These are phyloP conservation scores for Pseudogymnoascus sp. DNA, from an alignment of 2,329 filamentous ascomycete species.

Conservation along the genomic window DNA sequence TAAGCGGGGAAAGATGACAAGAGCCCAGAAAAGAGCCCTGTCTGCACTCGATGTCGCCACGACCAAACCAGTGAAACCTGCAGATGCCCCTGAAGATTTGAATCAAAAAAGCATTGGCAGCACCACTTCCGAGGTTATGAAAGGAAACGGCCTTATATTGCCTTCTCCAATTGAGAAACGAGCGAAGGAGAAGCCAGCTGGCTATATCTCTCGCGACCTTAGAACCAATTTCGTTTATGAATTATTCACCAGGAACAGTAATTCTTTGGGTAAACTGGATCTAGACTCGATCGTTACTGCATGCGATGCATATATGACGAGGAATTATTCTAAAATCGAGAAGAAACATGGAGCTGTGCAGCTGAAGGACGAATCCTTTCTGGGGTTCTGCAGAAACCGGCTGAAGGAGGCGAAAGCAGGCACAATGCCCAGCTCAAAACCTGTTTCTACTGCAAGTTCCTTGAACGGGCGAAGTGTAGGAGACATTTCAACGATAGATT, in stretches of 20 bases:
- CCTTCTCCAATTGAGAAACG: background rate
- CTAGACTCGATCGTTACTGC: background rate
- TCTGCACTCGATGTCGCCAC: background rate
- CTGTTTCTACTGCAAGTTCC: background rate
- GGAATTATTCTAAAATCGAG: background rate
- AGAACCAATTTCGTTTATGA: conserved; percentile 2
- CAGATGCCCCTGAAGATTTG: background rate
- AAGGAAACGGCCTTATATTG: background rate
- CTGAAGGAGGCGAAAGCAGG: conserved; percentile 5
- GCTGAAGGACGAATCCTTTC: background rate
- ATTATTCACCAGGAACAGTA: background rate
- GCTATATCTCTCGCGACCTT: background rate
- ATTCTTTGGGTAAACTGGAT: background rate
- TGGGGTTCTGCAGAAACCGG: background rate
- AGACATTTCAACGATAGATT: background rate
- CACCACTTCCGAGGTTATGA: background rate
- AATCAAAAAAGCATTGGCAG: background rate
- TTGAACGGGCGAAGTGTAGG: background rate
- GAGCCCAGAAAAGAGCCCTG: background rate
- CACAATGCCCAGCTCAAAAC: background rate
- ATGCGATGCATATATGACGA: background rate
- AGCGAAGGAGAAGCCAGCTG: background rate
- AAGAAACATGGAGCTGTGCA: conserved; percentile 1
- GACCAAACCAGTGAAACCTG: background rate
- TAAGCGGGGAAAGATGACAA: background rate